phyloP scores from a whole-genome alignment of 768 basidiomycete species.

The Candolleomyces eurysporus region DNA sequence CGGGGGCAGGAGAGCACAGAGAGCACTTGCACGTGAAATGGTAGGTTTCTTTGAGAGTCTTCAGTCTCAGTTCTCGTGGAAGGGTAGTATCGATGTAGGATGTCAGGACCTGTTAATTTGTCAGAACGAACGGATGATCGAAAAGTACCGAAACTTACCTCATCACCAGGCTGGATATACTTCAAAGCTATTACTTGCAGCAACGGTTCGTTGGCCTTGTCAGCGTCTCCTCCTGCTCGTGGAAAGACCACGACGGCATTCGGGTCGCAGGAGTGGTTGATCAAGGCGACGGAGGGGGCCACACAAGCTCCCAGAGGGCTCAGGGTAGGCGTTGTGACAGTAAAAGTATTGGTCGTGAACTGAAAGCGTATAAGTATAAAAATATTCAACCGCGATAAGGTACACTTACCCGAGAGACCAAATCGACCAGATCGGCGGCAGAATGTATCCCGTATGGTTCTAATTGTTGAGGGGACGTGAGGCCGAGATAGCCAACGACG shows the following conservation, averaged over 20 bases:
- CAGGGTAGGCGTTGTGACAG: conserved; percentile 74
- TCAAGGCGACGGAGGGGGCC: conserved; percentile 73
- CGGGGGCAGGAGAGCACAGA: conserved; percentile 42
- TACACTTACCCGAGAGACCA: conserved; percentile 65
- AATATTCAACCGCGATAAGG: neutral
- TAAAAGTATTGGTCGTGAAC: conserved; percentile 93
- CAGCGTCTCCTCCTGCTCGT: conserved; percentile 32
- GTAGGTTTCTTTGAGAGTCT: conserved; percentile 67
- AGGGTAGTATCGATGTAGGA: conserved; percentile 86
- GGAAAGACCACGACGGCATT: conserved; percentile 95
- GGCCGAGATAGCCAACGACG: conserved; percentile 66
- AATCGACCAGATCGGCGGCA: conserved; percentile 61
- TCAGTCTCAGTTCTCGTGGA: conserved; percentile 53
- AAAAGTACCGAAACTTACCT: conserved; percentile 45
- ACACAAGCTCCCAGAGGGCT: conserved; percentile 83
- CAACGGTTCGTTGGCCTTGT: conserved; percentile 46
- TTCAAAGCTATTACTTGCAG: conserved; percentile 75
- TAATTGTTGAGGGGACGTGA: conserved; percentile 58
- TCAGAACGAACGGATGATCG: neutral
- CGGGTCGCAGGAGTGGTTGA: conserved; percentile 87
- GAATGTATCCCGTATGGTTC: conserved; percentile 54
- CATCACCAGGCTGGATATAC: conserved; percentile 61
- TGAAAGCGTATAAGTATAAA: conserved; percentile 25
- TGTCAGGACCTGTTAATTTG: conserved; percentile 58
- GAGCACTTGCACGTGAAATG: conserved; percentile 72